Evolutionary conservation across 2,329 filamentous ascomycete species (phyloP), one percentile per base, ranked within the genome.

Genomic region (Ceratocystis eucalypticola): DNA sequence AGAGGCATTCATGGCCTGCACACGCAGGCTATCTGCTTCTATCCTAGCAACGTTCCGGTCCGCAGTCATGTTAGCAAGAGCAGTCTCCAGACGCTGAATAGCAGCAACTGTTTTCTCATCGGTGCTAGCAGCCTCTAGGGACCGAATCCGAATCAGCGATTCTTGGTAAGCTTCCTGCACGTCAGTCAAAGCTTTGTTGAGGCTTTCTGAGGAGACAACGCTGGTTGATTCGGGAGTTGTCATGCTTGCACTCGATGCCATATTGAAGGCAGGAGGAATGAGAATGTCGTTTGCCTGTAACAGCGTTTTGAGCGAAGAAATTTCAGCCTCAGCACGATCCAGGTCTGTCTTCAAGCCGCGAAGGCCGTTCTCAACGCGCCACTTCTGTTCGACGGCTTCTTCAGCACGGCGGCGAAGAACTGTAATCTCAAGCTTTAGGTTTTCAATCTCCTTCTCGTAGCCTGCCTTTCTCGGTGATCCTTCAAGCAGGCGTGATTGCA

Each of bases 361-460:
- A 1, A 97, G 79, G 20, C 91, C 91, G 76, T 95, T 95, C 76
- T 96, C 93, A 69, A 92, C 93, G 73, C 95, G 88, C 87, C 90
- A 97, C 76, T 97, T 97, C 72, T 96, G 89, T 73, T 96, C 91
- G 15, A 97, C 82, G 17, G 93, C 93, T 70, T 97, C 93, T 71
- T 99, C 93, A 37, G 93, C 93, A 65, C 94, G 86, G 69, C 87
- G 87, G 55, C 94, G 86, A 66, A 99, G 81, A 17, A 88, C 83
- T 64, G 88, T 89, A 69, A 99, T 88, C 74, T 99, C 94, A 28
- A 88, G 85, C 68, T 91, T 87, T 55, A 97, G 80, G 69, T 82
- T 86, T 1, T 82, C 80, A 5, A 97, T 89, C 72, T 97, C 93
- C 70, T 82, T 85, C 74, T 95, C 88, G 74, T 95, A 97, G 8